Conservation (phyloP, 768 basidiomycete species). For the Kwoniella newhampshirensis region DNA sequence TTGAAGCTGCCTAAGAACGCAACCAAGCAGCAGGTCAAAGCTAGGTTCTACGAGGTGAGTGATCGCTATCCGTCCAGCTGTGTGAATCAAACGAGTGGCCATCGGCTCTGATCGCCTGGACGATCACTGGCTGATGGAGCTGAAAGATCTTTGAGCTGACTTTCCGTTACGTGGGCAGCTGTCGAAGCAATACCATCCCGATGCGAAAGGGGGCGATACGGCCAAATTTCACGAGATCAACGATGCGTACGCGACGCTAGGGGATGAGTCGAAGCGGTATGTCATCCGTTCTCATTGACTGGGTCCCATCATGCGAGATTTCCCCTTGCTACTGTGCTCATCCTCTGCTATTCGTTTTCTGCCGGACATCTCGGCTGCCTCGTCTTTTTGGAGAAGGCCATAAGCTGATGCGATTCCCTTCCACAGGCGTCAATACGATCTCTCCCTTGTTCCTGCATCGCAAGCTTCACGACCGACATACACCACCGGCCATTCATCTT, state of each 20-base stretch:
- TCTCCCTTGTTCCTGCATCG: slow-evolving; percentile 61
- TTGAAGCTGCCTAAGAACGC: slow-evolving; percentile 37
- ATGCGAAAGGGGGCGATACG: slow-evolving; percentile 44
- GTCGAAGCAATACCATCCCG: slow-evolving; percentile 51
- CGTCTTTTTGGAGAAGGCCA: too few species aligned
- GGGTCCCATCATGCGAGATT: too few species aligned
- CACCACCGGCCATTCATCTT: slow-evolving; percentile 9
- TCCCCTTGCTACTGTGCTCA: too few species aligned
- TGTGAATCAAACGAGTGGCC: background rate
- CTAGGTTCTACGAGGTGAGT: slow-evolving; percentile 52
- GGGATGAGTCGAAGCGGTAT: slow-evolving; percentile 49
- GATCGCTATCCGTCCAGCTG: background rate
- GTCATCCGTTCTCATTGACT: slow-evolving; percentile 13
- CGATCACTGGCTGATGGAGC: background rate
- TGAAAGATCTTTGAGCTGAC: background rate
- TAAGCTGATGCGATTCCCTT: background rate
- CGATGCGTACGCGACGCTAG: slow-evolving; percentile 49
- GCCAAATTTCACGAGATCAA: slow-evolving; percentile 48
- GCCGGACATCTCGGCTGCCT: too few species aligned
- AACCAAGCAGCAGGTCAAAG: slow-evolving; percentile 51
- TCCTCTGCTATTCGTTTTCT: too few species aligned
- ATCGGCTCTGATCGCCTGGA: background rate
- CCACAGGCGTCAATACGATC: slow-evolving; percentile 30
- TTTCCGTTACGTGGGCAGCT: slow-evolving; percentile 27
- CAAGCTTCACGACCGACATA: background rate